Percentiles rank a stretch among this genome's conserved stretches.
phyloP scores from a whole-genome alignment of 208 protist species.

The Leishmania turanica region DNA sequence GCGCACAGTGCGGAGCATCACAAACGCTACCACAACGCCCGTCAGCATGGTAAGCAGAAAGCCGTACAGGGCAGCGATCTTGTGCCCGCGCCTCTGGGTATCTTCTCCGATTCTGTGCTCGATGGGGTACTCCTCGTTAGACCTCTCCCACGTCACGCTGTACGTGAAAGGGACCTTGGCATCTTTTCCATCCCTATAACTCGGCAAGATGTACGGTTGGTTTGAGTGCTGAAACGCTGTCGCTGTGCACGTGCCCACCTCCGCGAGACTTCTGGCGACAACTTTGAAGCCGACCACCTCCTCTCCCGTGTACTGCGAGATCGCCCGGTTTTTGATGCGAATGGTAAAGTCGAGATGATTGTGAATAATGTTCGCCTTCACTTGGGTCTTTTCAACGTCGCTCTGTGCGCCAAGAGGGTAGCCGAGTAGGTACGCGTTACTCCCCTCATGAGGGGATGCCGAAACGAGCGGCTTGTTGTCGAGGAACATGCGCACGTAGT shows the following conservation, averaged over 20 bases:
- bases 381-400: background rate
- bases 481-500: slow-evolving; percentile 70
- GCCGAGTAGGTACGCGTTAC: slow-evolving; percentile 21
- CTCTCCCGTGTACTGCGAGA: slow-evolving; percentile 8
- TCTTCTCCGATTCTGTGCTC: slow-evolving; percentile 1
- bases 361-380: slow-evolving; percentile 27
- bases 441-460: background rate
- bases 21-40: slow-evolving; percentile 27
- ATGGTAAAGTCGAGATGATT: slow-evolving; percentile 82
- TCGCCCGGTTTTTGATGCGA: slow-evolving; percentile 15
- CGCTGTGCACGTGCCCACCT: slow-evolving; percentile 6
- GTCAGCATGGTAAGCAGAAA: slow-evolving; percentile 21
- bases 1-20: slow-evolving; percentile 37
- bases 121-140: slow-evolving; percentile 2
- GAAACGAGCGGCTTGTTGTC: slow-evolving; percentile 61
- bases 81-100: slow-evolving; percentile 20
- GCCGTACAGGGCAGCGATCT: slow-evolving; percentile 26
- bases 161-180: slow-evolving; percentile 24
- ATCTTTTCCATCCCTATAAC: background rate
- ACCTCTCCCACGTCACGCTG: slow-evolving; percentile 32
- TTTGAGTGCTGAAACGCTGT: background rate
- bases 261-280: slow-evolving; percentile 20
- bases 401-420: slow-evolving; percentile 35
- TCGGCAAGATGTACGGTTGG: background rate
- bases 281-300: slow-evolving; percentile 64